Base-by-base conservation (phyloP, 140 eudicot genomes). In the Stevia rebaudiana region DNA sequence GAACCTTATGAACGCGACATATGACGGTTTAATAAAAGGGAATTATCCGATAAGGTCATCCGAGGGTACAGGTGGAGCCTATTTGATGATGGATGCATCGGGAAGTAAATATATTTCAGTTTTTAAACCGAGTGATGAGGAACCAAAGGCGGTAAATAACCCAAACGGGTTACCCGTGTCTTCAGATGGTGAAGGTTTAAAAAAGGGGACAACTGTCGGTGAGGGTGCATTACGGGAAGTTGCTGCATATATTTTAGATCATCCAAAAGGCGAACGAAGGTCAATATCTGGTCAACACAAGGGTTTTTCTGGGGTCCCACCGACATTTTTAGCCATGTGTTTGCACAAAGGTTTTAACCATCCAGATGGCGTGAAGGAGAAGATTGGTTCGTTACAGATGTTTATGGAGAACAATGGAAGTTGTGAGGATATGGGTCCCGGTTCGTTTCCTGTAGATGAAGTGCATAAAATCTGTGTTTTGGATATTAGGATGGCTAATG, bases 301-400 rank as follows among this genome's bases (percentile, higher is more conserved):
- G 68, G 94, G 94, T 51, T 86, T 82, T 68, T 70, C 94, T 50
- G 89, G 89, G 57, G 89, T 86, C 40, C 94, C 94, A 3, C 94
- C 86, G 16, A 86, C 94, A 13, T 70, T 76, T 11, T 69, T 86
- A 83, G 86, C 83, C 61, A 77, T 75, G 48, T 86, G 94, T 59
- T 42, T 44, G 70, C 86, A 86, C 47, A 43, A 59, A 54, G 81
- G 78, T 30, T 86, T 86, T 55, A 39, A 66, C 70, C 72, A 82
- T 65, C 52, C 88, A 3, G 63, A 56, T 56, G 63, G 44, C 16
- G 63, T 56, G 6, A 56, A 56, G 69, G 73, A 35, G 86, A 81
- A 86, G 86, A 56, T 86, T 39, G 94, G 94, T 21, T 86, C 89
- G 1, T 55, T 86, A 65, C 94, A 86, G 72, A 82, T 82, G 89